Base-by-base conservation (phyloP, 2,329 filamentous ascomycete species). In the Hymenoscyphus infarciens region DNA sequence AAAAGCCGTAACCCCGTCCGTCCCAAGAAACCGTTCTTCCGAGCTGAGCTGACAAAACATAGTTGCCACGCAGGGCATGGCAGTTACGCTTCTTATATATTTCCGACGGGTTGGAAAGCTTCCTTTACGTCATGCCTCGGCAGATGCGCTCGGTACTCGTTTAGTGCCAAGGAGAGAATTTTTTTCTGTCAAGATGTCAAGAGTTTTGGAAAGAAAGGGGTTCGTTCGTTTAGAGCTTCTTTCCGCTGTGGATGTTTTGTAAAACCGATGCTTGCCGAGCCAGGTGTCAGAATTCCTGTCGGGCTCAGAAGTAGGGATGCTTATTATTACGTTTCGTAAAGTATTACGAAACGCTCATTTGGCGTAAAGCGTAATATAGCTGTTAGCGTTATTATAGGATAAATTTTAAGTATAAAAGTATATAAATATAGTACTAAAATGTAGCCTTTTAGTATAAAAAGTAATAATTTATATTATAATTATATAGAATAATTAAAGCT, bases 1-100 rank as follows among this genome's bases (percentile, higher is more conserved):
- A 49, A 49, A 22, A 4, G 3, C 42, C 10, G 25, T 22, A 49
- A 49, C 2, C 16, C 42, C 7, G n/a, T 49, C 42, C 7, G n/a
- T 49, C 39, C n/a, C 42, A n/a, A 42, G 39, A 42, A 7, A n/a
- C 39, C 39, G 39, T 15, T 15, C 10, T 49, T 49, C n/a, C n/a
- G 42, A 49, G 42, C 42, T 49, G 42, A 49, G 42, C 42, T 49
- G 25, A 49, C n/a, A 22, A 49, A 25, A 49, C n/a, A 49, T 49
- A 49, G 19, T 25, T 22, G 42, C 42, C 42, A 49, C 42, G 7
- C n/a, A 3, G n/a, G n/a, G n/a, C n/a, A 19, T 10, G n/a, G n/a
- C 15, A 42, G 5, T n/a, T 13, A n/a, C 42, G 16, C n/a, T 22
- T 25, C 42, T 22, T 49, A 49, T 22, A 49, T 49, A 49, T 22